Conservation (phyloP, 257 asterid species). For the Oldenlandia corymbosa region DNA sequence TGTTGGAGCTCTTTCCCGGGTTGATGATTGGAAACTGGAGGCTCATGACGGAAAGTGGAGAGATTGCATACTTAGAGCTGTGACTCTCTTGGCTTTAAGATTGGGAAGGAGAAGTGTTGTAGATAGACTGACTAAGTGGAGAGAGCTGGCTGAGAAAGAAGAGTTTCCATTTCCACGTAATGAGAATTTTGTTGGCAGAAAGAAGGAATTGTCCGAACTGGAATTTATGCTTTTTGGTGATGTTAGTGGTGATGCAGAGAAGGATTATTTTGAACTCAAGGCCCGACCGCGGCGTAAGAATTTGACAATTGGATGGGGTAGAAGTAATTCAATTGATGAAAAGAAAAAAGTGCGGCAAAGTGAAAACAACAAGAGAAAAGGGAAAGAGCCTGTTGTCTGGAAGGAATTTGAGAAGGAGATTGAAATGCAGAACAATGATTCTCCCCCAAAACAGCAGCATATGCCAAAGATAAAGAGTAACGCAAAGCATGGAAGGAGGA, state of each 20-base stretch:
- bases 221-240: conserved; percentile 86
- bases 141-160: conserved; percentile 71
- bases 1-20: conserved; percentile 60
- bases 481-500: conserved; percentile 49
- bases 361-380: conserved; percentile 49
- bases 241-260: conserved; percentile 60
- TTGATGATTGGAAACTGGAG: conserved; percentile 93
- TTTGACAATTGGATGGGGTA: conserved; percentile 69
- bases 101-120: conserved; percentile 88
- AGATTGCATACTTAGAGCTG: conserved; percentile 78
- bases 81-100: conserved; percentile 81
- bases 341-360: conserved; percentile 35
- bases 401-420: conserved; percentile 81
- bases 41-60: conserved; percentile 90
- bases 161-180: conserved; percentile 76
- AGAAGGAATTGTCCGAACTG: conserved; percentile 65
- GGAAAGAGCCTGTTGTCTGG: conserved; percentile 75
- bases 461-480: conserved; percentile 28
- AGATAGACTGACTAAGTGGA: conserved; percentile 69
- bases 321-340: conserved; percentile 59
- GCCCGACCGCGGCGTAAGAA: conserved; percentile 64
- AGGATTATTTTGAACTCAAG: conserved; percentile 70
- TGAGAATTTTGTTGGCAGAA: conserved; percentile 79
- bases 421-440: conserved; percentile 57
- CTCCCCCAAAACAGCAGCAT: conserved; percentile 30